Evolutionary conservation across 2,329 filamentous ascomycete genomes (phyloP).

Genomic region (Alternaria incomplexa): DNA sequence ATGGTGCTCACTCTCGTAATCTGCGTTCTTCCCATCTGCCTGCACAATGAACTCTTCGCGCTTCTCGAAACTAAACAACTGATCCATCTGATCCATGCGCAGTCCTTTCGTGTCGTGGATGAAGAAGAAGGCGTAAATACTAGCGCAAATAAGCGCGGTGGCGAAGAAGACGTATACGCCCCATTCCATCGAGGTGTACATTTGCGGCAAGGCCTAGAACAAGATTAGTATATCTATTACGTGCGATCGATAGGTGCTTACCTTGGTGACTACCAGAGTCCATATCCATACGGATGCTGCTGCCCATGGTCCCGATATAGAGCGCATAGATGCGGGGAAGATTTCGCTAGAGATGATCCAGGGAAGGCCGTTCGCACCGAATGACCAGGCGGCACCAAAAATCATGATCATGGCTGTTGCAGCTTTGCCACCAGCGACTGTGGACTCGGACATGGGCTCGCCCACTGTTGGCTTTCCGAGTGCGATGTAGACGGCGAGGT

Average conservation of each 20-base stretch:
- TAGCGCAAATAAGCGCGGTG: slow-evolving; percentile 43
- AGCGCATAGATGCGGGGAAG: slow-evolving; percentile 49
- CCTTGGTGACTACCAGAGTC: slow-evolving; percentile 33
- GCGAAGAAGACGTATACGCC: slow-evolving; percentile 52
- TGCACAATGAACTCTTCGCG: slow-evolving; percentile 13
- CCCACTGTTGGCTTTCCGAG: slow-evolving; percentile 41
- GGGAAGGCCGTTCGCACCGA: slow-evolving; percentile 50
- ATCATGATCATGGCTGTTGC: slow-evolving; percentile 52
- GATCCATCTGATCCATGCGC: slow-evolving; percentile 48
- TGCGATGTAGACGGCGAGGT: slow-evolving; percentile 46
- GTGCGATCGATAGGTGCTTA: not conserved
- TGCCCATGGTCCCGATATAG: slow-evolving; percentile 48
- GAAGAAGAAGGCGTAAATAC: slow-evolving; percentile 49
- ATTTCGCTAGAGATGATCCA: slow-evolving; percentile 55
- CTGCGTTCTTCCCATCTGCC: slow-evolving; percentile 1
- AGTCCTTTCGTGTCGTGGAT: slow-evolving; percentile 50
- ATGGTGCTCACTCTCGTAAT: slow-evolving; percentile 25
- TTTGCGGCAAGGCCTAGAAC: slow-evolving; percentile 47
- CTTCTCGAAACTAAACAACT: slow-evolving; percentile 42
- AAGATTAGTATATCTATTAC: not conserved
- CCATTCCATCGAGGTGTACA: slow-evolving; percentile 50
- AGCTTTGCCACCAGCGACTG: slow-evolving; percentile 47
- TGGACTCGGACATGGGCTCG: slow-evolving; percentile 36
- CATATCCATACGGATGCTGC: slow-evolving; percentile 48
- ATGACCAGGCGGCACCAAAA: slow-evolving; percentile 48